These are phyloP conservation scores for Tubosaeta sp. DNA, from an alignment of 768 basidiomycete genomes.

Conservation along the genomic window DNA sequence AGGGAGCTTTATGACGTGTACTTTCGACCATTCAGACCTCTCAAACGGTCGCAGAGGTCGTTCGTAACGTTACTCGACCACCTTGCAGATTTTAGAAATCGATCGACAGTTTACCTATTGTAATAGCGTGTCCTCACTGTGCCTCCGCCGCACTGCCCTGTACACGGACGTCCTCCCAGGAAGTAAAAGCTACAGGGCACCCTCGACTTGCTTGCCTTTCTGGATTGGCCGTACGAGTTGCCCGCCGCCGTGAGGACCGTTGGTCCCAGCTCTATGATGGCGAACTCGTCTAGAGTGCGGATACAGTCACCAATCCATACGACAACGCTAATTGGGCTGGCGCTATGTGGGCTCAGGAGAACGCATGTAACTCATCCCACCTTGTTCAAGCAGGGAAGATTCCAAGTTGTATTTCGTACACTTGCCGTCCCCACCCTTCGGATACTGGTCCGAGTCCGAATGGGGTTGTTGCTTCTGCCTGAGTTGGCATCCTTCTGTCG, in stretches of 20 bases:
- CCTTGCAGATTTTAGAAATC: too few species aligned
- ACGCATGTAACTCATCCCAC: neutral
- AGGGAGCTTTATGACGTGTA: too few species aligned
- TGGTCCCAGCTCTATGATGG: neutral
- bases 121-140: too few species aligned
- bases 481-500: slow-evolving; percentile 9
- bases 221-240: neutral
- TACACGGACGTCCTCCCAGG: too few species aligned
- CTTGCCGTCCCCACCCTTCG: slow-evolving; percentile 1
- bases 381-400: neutral
- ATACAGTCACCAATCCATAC: neutral
- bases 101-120: too few species aligned
- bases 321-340: slow-evolving; percentile 2
- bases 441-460: neutral
- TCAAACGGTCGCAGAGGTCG: too few species aligned
- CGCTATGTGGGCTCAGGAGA: neutral
- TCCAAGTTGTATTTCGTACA: slow-evolving; percentile 1
- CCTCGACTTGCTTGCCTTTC: too few species aligned
- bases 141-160: too few species aligned
- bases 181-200: too few species aligned
- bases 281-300: neutral
- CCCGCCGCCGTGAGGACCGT: neutral
- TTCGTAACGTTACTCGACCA: too few species aligned
- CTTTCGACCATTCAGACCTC: too few species aligned
- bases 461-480: neutral